Percentiles rank a stretch among this genome's conserved stretches.
Evolutionary conservation across 2,329 filamentous ascomycete genomes (phyloP).

Genomic region (Pestalotiopsis sp.): DNA sequence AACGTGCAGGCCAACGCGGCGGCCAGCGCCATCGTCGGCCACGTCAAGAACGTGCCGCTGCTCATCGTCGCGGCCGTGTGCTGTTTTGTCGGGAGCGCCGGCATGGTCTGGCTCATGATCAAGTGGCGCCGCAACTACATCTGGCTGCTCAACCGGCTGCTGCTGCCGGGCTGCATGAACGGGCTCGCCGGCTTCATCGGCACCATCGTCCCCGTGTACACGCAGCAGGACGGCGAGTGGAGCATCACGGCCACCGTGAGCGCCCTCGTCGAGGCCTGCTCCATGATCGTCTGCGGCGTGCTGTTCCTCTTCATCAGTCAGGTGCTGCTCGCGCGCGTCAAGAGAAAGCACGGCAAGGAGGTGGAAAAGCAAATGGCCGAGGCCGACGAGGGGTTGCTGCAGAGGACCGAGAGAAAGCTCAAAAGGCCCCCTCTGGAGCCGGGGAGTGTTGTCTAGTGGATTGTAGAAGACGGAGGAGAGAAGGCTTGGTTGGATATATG

Average conservation of each 20-base stretch:
- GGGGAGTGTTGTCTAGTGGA: neutral
- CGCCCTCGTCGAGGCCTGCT: constrained; percentile 38
- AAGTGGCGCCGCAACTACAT: constrained; percentile 54
- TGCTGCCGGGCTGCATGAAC: constrained; percentile 48
- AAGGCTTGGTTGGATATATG: neutral
- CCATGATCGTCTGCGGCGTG: constrained; percentile 26
- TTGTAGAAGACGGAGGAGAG: neutral
- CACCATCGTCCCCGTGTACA: constrained; percentile 52
- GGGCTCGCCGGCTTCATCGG: constrained; percentile 52
- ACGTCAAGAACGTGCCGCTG: constrained; percentile 32
- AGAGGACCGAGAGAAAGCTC: constrained; percentile 8
- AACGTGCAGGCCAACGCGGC: constrained; percentile 16
- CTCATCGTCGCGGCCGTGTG: constrained; percentile 46
- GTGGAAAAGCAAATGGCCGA: constrained; percentile 7
- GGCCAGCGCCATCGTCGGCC: constrained; percentile 10
- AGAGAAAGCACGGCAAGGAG: constrained; percentile 28
- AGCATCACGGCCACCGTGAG: constrained; percentile 44
- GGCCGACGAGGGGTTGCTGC: constrained; percentile 5
- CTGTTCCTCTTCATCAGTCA: constrained; percentile 35
- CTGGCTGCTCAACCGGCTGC: constrained; percentile 56
- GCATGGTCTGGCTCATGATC: constrained; percentile 35
- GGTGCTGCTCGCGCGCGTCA: constrained; percentile 33
- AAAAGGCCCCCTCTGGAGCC: constrained; percentile 3
- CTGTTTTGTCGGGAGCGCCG: constrained; percentile 41
- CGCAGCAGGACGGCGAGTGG: constrained; percentile 47